Conservation (phyloP, 371 early-diverging fungal species). For the Mucor circinelloides region DNA sequence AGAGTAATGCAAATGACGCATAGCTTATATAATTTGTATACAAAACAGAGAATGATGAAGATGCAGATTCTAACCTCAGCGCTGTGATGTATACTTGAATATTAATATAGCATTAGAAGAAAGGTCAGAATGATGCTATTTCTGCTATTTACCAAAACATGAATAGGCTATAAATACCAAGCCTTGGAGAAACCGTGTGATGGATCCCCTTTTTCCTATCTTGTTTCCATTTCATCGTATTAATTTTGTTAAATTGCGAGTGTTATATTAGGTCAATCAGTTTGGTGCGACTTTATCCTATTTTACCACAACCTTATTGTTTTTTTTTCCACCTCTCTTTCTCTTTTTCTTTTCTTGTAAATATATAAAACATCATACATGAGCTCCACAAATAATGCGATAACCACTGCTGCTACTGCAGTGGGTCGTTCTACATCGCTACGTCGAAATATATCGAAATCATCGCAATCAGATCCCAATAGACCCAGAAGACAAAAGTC, state of each 20-base stretch:
- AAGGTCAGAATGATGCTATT: background rate
- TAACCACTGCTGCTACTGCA: background rate
- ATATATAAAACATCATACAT: background rate
- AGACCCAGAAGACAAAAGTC: constrained; percentile 56
- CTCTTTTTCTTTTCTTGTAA: constrained; percentile 5
- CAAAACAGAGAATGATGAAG: background rate
- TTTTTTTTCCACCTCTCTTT: background rate
- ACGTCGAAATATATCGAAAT: constrained; percentile 18
- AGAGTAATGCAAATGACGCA: background rate
- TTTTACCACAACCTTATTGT: constrained; percentile 1
- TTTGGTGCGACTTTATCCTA: constrained; percentile 18
- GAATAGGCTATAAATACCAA: background rate
- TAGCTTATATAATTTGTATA: background rate
- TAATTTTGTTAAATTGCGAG: background rate
- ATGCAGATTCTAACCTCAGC: background rate
- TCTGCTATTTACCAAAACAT: background rate
- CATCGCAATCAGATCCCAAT: constrained; percentile 6
- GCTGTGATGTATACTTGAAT: background rate
- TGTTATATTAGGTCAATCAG: constrained; percentile 10
- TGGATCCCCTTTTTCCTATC: background rate
- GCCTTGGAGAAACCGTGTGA: background rate
- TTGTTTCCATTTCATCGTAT: background rate
- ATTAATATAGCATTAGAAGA: background rate
- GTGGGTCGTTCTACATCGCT: constrained; percentile 15
- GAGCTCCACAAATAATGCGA: background rate